A percentile compares a stretch with the other conserved stretches of the same genome.
Conservation (phyloP, 2,329 filamentous ascomycete genomes). For the Daldinia sp. region DNA sequence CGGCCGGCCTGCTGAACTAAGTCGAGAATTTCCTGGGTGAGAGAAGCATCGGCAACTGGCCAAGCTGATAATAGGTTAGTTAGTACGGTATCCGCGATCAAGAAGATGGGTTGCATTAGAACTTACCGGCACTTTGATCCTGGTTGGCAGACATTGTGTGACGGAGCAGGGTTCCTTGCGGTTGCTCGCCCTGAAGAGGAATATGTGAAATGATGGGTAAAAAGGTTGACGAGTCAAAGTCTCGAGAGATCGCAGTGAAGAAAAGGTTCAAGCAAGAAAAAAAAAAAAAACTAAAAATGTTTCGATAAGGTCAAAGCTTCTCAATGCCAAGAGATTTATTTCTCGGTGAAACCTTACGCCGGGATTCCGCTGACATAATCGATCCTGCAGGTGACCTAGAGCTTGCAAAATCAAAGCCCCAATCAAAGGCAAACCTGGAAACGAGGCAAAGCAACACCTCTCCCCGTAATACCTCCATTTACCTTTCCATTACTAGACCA, state of each 20-base stretch:
- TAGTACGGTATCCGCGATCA: constrained; percentile 33
- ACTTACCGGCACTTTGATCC: constrained; percentile 46
- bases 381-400: constrained; percentile 35
- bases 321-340: not conserved
- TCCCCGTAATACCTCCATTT: constrained; percentile 29
- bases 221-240: constrained; percentile 17
- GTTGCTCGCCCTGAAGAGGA: constrained; percentile 66
- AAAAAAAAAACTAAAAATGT: constrained; percentile 26
- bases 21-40: constrained; percentile 86
- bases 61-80: constrained; percentile 64
- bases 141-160: constrained; percentile 50
- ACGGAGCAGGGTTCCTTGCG: constrained; percentile 69
- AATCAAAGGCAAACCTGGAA: constrained; percentile 46
- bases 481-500: constrained; percentile 14
- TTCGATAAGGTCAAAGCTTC: constrained; percentile 24
- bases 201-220: constrained; percentile 36
- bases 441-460: constrained; percentile 47
- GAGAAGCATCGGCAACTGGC: constrained; percentile 78
- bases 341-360: constrained; percentile 31
- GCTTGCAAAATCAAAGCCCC: constrained; percentile 44
- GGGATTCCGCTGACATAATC: constrained; percentile 41
- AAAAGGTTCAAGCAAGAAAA: constrained; percentile 20
- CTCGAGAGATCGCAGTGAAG: constrained; percentile 11
- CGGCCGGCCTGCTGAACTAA: constrained; percentile 77
- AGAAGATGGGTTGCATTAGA: not conserved